Evolutionary conservation across 2,329 filamentous ascomycete genomes (phyloP), one percentile per base, ranked within the genome.

Genomic region (Apiospora koreana): DNA sequence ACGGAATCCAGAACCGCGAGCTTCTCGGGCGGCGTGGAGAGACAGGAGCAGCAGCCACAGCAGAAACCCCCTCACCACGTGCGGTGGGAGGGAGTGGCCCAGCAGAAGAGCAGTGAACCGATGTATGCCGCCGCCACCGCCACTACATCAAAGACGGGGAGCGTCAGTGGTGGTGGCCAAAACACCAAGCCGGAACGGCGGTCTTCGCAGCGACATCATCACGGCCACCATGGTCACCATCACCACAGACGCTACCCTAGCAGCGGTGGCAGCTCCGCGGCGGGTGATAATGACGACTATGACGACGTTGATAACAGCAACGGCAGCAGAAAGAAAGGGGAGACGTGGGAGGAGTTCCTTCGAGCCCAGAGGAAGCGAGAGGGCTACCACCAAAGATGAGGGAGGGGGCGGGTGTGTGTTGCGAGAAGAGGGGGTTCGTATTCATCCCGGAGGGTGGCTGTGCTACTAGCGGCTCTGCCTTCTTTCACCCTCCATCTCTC

Each of bases 341-440:
- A 62, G 31, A 62, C 54, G 21, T 62, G 54, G 54, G 54, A 62
- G 54, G 54, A 62, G 54, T 62, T 38, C 10, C 54, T 62, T 12
- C 54, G 54, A 31, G 54, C 54, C 4, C 54, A 62, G 31, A 62
- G 35, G 54, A 62, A 62, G 18, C 31, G 54, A 16, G 54, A 62
- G 31, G 31, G 54, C 3, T 62, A 62, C 31, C 54, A 62, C 21
- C 9, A 9, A 38, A 38, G 54, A 62, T 62, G 8, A 58, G 28
- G 18, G 21, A 18, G 18, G 18, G 31, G 28, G 28, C n/a, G n/a
- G n/a, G n/a, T n/a, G 28, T 18, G 23, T 54, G 14, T 12, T 54
- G 25, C 14, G 50, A 58, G 50, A 58, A 5, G 16, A 28, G 16
- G 28, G 25, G 28, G 7, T 16, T 12, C 3, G 9, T 50, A 12